Percentiles rank a stretch among this genome's conserved stretches.
Conservation (phyloP, 352 stramenopile genomes). For the Pythium graminicola region DNA sequence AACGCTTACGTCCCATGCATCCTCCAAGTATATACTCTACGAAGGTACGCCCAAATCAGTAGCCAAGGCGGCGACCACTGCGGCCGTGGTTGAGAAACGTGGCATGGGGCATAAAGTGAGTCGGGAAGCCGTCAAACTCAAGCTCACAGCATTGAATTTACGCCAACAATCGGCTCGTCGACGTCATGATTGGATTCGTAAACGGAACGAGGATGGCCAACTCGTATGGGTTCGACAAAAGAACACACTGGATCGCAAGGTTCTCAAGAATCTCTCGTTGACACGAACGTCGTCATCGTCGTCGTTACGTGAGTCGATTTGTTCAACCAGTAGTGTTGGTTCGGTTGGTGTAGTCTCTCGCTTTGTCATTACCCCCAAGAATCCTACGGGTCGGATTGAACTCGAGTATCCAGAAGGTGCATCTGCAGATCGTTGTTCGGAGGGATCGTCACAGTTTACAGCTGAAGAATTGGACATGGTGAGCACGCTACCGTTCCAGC, state of each 20-base stretch:
- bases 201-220: slow-evolving; percentile 66
- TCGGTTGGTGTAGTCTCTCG: slow-evolving; percentile 72
- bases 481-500: slow-evolving; percentile 64
- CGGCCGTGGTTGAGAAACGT: slow-evolving; percentile 18
- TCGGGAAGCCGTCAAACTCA: slow-evolving; percentile 64
- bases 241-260: slow-evolving; percentile 62
- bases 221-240: slow-evolving; percentile 84
- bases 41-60: slow-evolving; percentile 52
- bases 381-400: slow-evolving; percentile 64
- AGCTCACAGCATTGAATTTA: slow-evolving; percentile 71
- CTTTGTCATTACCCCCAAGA: slow-evolving; percentile 68
- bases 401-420: slow-evolving; percentile 64
- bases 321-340: slow-evolving; percentile 48
- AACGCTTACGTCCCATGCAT: slow-evolving; percentile 30
- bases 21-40: slow-evolving; percentile 69
- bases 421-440: slow-evolving; percentile 44
- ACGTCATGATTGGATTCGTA: slow-evolving; percentile 77
- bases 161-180: slow-evolving; percentile 78
- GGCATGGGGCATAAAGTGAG: slow-evolving; percentile 36
- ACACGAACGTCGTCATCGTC: slow-evolving; percentile 43
- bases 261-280: slow-evolving; percentile 43
- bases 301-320: slow-evolving; percentile 62
- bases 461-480: slow-evolving; percentile 71
- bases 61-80: slow-evolving; percentile 36
- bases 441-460: slow-evolving; percentile 51